A percentile compares a stretch with the other conserved stretches of the same genome.
phyloP scores from a whole-genome alignment of 2,329 filamentous ascomycete species.

The Fusarium compactum region DNA sequence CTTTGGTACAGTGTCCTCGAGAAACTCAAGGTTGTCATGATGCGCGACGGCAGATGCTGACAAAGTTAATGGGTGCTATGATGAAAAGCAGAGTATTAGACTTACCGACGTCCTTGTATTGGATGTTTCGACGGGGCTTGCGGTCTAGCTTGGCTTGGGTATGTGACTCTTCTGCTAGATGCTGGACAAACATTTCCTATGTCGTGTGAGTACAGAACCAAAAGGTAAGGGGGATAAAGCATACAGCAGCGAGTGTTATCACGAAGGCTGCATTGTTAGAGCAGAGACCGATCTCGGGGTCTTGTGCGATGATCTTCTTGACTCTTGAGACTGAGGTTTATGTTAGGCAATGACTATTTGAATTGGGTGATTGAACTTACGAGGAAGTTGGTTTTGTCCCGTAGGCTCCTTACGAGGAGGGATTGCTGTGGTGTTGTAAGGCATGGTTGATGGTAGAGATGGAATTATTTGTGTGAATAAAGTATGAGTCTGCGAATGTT shows the following conservation, averaged over 20 bases:
- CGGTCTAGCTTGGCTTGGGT: slow-evolving; percentile 90
- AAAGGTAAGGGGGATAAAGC: slow-evolving; percentile 40
- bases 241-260: slow-evolving; percentile 88
- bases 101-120: slow-evolving; percentile 92
- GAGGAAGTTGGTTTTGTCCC: slow-evolving; percentile 84
- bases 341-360: slow-evolving; percentile 6
- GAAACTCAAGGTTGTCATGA: slow-evolving; percentile 94
- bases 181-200: slow-evolving; percentile 94
- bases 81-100: not conserved
- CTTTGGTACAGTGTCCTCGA: slow-evolving; percentile 89
- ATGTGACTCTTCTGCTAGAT: slow-evolving; percentile 86
- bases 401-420: slow-evolving; percentile 84
- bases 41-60: slow-evolving; percentile 85
- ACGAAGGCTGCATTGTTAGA: slow-evolving; percentile 95
- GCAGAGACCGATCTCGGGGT: slow-evolving; percentile 86
- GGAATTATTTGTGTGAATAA: not conserved
- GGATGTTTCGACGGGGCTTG: slow-evolving; percentile 92
- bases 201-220: slow-evolving; percentile 5
- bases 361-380: slow-evolving; percentile 65
- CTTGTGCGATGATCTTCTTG: slow-evolving; percentile 92
- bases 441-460: slow-evolving; percentile 67
- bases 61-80: slow-evolving; percentile 10
- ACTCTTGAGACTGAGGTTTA: slow-evolving; percentile 81
- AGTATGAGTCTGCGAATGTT: slow-evolving; percentile 5
- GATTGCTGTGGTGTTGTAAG: slow-evolving; percentile 89